phyloP scores from a whole-genome alignment of 2,329 filamentous ascomycete genomes.

The Pseudopyricularia cyperi region DNA sequence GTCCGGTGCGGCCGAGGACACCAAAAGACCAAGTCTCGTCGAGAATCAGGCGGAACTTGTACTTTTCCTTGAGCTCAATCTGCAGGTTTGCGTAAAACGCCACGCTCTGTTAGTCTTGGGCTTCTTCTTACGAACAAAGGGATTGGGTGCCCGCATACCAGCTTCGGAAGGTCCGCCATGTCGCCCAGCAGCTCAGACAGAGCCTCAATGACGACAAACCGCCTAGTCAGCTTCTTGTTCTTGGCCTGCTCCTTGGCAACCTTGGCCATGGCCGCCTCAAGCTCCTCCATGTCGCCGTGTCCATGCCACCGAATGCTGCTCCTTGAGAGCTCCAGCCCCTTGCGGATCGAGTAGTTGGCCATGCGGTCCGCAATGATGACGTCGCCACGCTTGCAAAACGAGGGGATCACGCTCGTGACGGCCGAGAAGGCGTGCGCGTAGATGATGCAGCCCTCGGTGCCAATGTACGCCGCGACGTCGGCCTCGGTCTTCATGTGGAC shows the following conservation, averaged over 20 bases:
- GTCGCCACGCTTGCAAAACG: conserved; percentile 93
- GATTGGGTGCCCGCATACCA: conserved; percentile 35
- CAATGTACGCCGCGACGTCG: conserved; percentile 82
- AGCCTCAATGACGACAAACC: conserved; percentile 94
- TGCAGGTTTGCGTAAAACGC: conserved; percentile 17
- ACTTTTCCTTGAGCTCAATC: conserved; percentile 86
- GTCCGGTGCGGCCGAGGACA: conserved; percentile 79
- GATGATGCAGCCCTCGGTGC: conserved; percentile 79
- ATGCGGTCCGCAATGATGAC: conserved; percentile 92
- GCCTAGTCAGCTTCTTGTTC: conserved; percentile 74
- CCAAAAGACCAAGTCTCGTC: conserved; percentile 98
- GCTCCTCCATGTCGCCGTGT: conserved; percentile 89
- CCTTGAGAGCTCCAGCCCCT: conserved; percentile 83
- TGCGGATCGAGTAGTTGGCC: conserved; percentile 86
- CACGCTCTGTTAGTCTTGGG: neutral
- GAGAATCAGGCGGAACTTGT: conserved; percentile 95
- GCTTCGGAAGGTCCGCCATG: conserved; percentile 68
- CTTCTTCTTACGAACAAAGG: neutral
- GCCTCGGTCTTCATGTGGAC: conserved; percentile 95
- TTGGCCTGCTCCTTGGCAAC: conserved; percentile 76
- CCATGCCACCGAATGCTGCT: conserved; percentile 90
- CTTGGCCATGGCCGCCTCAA: conserved; percentile 73
- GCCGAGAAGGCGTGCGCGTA: conserved; percentile 96
- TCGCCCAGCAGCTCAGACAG: conserved; percentile 87
- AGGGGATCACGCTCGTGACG: conserved; percentile 91